Conservation (phyloP, 2,329 filamentous ascomycete species). For the Neofusicoccum kwambonambiense region DNA sequence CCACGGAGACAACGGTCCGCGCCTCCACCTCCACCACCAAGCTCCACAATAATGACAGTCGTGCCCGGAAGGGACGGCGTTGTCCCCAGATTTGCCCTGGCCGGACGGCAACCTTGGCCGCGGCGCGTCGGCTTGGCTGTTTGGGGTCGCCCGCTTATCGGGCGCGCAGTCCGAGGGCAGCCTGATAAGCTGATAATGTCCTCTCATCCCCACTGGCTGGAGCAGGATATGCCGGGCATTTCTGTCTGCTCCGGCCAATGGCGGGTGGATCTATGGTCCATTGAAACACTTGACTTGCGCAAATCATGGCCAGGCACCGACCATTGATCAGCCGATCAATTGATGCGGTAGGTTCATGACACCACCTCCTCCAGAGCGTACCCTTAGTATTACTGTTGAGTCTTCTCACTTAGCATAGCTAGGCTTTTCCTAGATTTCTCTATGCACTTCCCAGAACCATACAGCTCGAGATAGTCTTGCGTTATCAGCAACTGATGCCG, state of each 20-base stretch:
- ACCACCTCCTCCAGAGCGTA: not conserved
- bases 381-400: too few species aligned
- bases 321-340: not conserved
- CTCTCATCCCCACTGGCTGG: too few species aligned
- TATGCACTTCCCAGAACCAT: too few species aligned
- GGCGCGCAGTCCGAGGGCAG: not conserved
- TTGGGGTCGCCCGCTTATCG: not conserved
- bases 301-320: not conserved
- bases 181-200: not conserved
- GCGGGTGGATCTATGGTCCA: too few species aligned
- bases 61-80: too few species aligned
- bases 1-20: not conserved
- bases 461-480: too few species aligned
- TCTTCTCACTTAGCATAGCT: too few species aligned
- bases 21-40: not conserved
- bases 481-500: too few species aligned
- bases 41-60: not conserved
- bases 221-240: too few species aligned
- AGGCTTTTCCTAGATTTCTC: too few species aligned
- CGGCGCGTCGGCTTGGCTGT: not conserved
- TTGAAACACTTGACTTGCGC: conserved; percentile 4
- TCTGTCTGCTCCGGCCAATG: too few species aligned
- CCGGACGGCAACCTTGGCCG: not conserved
- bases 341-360: not conserved
- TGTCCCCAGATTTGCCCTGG: not conserved